Evolutionary conservation across 768 basidiomycete genomes (phyloP).

Genomic region (Tremella fuciformis): DNA sequence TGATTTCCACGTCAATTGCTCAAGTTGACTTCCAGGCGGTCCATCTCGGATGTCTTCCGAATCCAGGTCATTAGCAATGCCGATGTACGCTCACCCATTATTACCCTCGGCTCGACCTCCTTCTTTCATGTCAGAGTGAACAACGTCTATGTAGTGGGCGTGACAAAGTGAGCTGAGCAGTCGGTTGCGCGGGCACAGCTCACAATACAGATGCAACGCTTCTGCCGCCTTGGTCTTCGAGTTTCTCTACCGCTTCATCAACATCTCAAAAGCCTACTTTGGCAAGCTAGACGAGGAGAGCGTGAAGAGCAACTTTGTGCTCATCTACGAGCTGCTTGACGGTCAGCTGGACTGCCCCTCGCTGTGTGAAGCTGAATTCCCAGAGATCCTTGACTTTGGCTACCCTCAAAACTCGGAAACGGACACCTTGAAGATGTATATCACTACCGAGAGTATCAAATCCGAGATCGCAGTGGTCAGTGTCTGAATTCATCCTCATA

Average conservation of each 20-base stretch:
- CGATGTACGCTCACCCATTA: conserved; percentile 93
- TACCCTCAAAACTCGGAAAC: conserved; percentile 99
- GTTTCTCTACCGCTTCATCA: conserved; percentile 93
- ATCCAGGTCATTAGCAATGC: conserved; percentile 98
- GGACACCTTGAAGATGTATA: conserved; percentile 94
- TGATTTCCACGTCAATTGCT: neutral
- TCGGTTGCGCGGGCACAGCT: neutral
- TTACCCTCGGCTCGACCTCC: conserved; percentile 94
- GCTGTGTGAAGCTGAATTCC: conserved; percentile 3
- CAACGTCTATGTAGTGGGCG: conserved; percentile 91
- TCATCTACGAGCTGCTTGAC: conserved; percentile 97
- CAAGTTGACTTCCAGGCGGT: conserved; percentile 62
- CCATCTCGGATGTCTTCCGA: conserved; percentile 95
- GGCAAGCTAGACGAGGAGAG: conserved; percentile 97
- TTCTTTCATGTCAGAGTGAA: conserved; percentile 97
- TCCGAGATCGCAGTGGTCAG: conserved; percentile 77
- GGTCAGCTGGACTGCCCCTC: conserved; percentile 58
- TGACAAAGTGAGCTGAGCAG: conserved; percentile 75
- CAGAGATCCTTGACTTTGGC: conserved; percentile 97
- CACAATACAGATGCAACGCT: conserved; percentile 73
- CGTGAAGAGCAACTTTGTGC: conserved; percentile 97
- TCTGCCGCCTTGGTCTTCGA: conserved; percentile 98
- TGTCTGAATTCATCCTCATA: conserved; percentile 14
- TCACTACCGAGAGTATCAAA: conserved; percentile 94
- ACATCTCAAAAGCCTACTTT: conserved; percentile 92